Evolutionary conservation across 441 rosid species (phyloP).

Genomic region (Populus hybrid): DNA sequence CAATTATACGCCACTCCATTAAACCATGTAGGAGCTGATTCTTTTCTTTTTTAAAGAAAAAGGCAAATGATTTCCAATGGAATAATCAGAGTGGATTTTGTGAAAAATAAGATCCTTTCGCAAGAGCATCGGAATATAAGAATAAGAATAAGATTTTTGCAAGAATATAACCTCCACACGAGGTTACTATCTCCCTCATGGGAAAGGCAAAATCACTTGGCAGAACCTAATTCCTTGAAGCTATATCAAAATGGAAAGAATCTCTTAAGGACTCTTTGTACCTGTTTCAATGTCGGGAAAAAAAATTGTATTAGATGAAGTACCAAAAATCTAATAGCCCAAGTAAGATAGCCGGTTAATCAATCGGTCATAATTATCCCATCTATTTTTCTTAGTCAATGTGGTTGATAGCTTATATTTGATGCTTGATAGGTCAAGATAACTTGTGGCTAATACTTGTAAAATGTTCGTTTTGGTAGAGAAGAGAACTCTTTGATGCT

Average conservation of each 20-base stretch:
- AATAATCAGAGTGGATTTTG: constrained; percentile 15
- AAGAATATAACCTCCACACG: constrained; percentile 22
- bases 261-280: constrained; percentile 11
- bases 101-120: constrained; percentile 21
- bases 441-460: too few relatives aligned
- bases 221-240: constrained; percentile 50
- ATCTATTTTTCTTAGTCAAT: too few relatives aligned
- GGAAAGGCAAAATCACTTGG: neutral
- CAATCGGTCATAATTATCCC: too few relatives aligned
- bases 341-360: too few relatives aligned
- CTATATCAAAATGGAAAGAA: constrained; percentile 35
- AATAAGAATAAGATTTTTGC: constrained; percentile 39
- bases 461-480: too few relatives aligned
- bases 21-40: constrained; percentile 16
- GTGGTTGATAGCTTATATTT: too few relatives aligned
- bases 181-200: constrained; percentile 19
- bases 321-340: too few relatives aligned
- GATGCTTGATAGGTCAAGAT: too few relatives aligned
- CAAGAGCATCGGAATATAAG: constrained; percentile 37
- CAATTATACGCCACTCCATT: neutral
- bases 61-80: constrained; percentile 17
- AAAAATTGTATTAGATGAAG: constrained; percentile 16
- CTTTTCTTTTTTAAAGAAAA: neutral
- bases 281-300: neutral
- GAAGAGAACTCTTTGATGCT: too few relatives aligned